phyloP scores from a whole-genome alignment of 257 asterid species.

The Anisodus acutangulus region DNA sequence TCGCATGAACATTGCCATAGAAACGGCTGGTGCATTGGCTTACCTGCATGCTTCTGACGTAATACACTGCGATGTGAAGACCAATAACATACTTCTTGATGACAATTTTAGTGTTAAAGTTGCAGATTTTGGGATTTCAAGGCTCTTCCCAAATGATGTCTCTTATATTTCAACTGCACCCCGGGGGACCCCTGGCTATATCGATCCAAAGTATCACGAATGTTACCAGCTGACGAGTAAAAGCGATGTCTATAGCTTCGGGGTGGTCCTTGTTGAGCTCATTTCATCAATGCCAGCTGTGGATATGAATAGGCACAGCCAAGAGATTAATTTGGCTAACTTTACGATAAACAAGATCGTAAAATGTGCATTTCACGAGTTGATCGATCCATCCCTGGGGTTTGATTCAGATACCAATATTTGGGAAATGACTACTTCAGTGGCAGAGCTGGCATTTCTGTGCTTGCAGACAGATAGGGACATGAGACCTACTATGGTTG shows the following conservation, averaged over 20 bases:
- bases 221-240: conserved; percentile 29
- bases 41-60: conserved; percentile 23
- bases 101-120: conserved; percentile 16
- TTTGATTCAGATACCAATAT: neutral
- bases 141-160: conserved; percentile 21
- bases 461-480: conserved; percentile 29
- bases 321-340: conserved; percentile 28
- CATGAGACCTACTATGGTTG: conserved; percentile 16
- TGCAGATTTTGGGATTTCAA: conserved; percentile 33
- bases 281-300: conserved; percentile 28
- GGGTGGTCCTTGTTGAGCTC: conserved; percentile 31
- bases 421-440: neutral
- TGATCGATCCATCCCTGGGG: conserved; percentile 26
- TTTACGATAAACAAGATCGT: neutral
- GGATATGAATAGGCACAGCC: neutral
- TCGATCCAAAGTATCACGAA: conserved; percentile 26
- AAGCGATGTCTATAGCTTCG: conserved; percentile 30
- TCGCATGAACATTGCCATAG: conserved; percentile 30
- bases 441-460: conserved; percentile 31
- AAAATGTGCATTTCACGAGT: neutral
- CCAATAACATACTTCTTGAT: conserved; percentile 28
- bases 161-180: conserved; percentile 32
- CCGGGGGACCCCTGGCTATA: conserved; percentile 27
- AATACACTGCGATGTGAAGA: conserved; percentile 32
- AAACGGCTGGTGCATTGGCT: conserved; percentile 30